These are phyloP conservation scores for Pelargonium hybrid DNA, from an alignment of 441 rosid species.

Conservation along the genomic window DNA sequence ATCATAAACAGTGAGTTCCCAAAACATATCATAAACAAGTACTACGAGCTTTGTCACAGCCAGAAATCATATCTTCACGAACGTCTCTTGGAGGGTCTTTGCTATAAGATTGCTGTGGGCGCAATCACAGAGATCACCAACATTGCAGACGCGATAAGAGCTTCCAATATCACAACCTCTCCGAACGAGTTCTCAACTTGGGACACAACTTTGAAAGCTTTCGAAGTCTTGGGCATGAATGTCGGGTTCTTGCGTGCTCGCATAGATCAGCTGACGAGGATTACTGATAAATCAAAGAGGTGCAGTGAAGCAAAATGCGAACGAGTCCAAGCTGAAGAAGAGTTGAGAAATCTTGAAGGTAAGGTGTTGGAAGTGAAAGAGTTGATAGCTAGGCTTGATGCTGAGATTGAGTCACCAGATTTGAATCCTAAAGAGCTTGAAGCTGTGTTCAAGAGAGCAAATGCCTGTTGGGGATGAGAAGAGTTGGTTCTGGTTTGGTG, in stretches of 20 bases:
- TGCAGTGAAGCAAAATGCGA: conserved; percentile 13
- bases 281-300: conserved; percentile 19
- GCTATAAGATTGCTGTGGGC: conserved; percentile 27
- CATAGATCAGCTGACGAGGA: conserved; percentile 23
- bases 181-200: conserved; percentile 20
- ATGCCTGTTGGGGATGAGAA: background rate
- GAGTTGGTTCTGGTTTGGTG: too few relatives aligned
- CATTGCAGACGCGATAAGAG: conserved; percentile 35
- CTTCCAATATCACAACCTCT: conserved; percentile 24
- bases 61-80: conserved; percentile 32
- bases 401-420: background rate
- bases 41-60: conserved; percentile 33
- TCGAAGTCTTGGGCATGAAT: conserved; percentile 30
- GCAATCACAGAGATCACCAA: conserved; percentile 33
- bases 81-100: conserved; percentile 29
- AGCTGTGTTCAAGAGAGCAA: background rate
- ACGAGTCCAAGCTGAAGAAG: conserved; percentile 14
- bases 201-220: conserved; percentile 29
- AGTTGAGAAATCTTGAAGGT: conserved; percentile 18
- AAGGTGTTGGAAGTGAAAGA: conserved; percentile 7
- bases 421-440: background rate
- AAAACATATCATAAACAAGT: conserved; percentile 25
- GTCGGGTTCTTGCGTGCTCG: conserved; percentile 25
- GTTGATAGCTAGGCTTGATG: background rate
- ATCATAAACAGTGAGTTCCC: conserved; percentile 28